These are phyloP conservation scores for Fusarium sp. DNA, from an alignment of 2,329 filamentous ascomycete species.

Conservation along the genomic window DNA sequence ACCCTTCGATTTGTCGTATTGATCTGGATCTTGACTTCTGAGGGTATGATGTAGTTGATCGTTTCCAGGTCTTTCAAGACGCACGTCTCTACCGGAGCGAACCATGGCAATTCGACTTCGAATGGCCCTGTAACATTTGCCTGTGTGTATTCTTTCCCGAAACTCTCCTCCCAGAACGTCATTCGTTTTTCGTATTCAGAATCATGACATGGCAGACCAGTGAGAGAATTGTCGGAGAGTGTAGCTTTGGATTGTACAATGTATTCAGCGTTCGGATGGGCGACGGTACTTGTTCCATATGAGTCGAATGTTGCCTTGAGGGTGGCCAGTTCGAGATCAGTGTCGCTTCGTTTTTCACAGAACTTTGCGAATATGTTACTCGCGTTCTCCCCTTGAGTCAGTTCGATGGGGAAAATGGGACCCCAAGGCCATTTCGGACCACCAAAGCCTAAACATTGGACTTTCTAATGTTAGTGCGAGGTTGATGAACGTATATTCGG, in stretches of 20 bases:
- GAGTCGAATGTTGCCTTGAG: background rate
- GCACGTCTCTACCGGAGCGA: fast-evolving
- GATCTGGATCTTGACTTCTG: background rate
- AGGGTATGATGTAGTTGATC: background rate
- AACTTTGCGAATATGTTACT: background rate
- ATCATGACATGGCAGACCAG: background rate
- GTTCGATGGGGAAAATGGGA: background rate
- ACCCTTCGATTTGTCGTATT: conserved; percentile 1
- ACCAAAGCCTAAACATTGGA: background rate
- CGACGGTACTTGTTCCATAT: fast-evolving
- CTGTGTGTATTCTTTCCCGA: background rate
- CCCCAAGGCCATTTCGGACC: conserved; percentile 14
- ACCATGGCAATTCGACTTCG: background rate
- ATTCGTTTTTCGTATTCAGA: background rate
- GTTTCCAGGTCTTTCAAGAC: background rate
- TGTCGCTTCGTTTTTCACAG: background rate
- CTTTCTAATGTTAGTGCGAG: background rate
- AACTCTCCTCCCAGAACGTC: background rate
- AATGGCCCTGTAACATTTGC: background rate
- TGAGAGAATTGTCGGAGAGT: background rate
- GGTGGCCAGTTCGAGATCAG: fast-evolving
- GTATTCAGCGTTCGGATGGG: background rate
- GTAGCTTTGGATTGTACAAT: background rate
- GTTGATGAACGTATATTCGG: background rate
- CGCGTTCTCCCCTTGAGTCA: background rate